Conservation (phyloP, 805 yeast species). For the Candida methanosorbosa region DNA sequence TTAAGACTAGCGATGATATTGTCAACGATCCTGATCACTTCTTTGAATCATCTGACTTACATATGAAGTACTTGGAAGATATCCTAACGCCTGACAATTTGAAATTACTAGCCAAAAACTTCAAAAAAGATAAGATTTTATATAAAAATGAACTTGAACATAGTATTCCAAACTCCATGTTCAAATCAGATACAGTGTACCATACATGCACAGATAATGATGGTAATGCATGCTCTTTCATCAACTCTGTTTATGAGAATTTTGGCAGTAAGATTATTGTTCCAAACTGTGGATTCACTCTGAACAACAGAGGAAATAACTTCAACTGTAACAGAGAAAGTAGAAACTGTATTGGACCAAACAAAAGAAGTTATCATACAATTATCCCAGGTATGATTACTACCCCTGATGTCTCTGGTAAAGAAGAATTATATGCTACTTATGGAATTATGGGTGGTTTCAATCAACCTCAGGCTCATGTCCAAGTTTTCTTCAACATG, state of each 20-base stretch:
- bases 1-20: constrained; percentile 67
- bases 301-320: constrained; percentile 73
- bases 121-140: constrained; percentile 29
- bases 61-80: constrained; percentile 21
- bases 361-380: constrained; percentile 74
- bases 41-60: constrained; percentile 6
- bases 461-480: constrained; percentile 81
- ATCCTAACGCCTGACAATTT: constrained; percentile 44
- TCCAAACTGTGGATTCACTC: constrained; percentile 52
- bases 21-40: constrained; percentile 52
- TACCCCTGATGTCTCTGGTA: constrained; percentile 14
- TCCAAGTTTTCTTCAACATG: constrained; percentile 66
- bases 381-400: constrained; percentile 80
- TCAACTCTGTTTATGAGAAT: constrained; percentile 60
- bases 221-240: constrained; percentile 78
- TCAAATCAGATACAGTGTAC: constrained; percentile 65
- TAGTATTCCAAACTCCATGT: constrained; percentile 50
- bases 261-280: constrained; percentile 71
- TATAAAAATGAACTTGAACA: constrained; percentile 33
- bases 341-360: constrained; percentile 55
- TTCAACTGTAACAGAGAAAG: constrained; percentile 53
- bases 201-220: constrained; percentile 54
- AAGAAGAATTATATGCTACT: constrained; percentile 51
- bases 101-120: constrained; percentile 37
- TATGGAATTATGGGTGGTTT: constrained; percentile 84